A percentile compares a stretch with the other conserved stretches of the same genome.
Evolutionary conservation across 768 basidiomycete species (phyloP).

Genomic region (Amanita thiersii): DNA sequence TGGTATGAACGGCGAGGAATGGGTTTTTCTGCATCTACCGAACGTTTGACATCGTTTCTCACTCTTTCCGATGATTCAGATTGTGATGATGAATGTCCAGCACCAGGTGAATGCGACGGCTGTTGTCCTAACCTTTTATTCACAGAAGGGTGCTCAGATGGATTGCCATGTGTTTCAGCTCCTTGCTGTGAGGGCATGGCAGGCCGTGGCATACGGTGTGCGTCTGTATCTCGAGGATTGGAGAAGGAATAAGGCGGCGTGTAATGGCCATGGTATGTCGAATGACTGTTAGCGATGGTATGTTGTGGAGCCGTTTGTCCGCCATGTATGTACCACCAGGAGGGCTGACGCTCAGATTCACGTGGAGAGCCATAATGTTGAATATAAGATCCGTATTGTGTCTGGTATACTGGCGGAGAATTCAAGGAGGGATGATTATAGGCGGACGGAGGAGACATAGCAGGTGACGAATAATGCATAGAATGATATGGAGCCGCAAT

Average conservation of each 20-base stretch:
- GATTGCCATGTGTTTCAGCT: no score
- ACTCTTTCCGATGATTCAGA: no score
- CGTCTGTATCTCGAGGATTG: no score
- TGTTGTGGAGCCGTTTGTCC: slow-evolving; percentile 14
- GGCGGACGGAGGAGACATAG: slow-evolving; percentile 23
- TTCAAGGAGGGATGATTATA: slow-evolving; percentile 28
- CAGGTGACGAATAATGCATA: slow-evolving; percentile 24
- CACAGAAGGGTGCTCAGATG: no score
- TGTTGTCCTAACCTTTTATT: no score
- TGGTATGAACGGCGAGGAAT: slow-evolving; percentile 50
- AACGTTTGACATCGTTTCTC: background rate
- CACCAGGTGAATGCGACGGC: no score
- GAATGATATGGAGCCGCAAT: slow-evolving; percentile 22
- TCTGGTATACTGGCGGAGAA: slow-evolving; percentile 27
- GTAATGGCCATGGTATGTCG: slow-evolving; percentile 19
- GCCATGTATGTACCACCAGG: slow-evolving; percentile 46
- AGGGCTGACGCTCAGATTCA: slow-evolving; percentile 34
- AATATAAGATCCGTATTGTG: slow-evolving; percentile 30
- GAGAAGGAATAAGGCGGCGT: slow-evolving; percentile 21
- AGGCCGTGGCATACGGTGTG: no score
- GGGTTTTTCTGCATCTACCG: slow-evolving; percentile 17
- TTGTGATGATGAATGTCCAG: no score
- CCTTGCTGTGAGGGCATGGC: no score
- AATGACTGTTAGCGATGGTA: slow-evolving; percentile 19
- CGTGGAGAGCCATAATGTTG: slow-evolving; percentile 22